Base-by-base conservation (phyloP, 2,329 filamentous ascomycete genomes). In the Penicillium sp. region DNA sequence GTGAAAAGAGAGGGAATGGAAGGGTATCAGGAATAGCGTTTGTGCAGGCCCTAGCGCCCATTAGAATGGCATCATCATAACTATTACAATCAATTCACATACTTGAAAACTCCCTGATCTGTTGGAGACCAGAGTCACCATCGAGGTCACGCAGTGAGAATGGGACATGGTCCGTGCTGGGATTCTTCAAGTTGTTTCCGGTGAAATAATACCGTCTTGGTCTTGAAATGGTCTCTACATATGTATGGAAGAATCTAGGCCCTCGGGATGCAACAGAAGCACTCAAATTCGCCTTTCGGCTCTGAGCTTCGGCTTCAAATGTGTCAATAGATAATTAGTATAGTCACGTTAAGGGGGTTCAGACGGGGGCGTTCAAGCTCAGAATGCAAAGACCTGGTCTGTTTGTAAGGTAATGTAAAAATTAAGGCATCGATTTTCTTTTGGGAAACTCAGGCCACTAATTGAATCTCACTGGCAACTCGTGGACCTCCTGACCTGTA, bases 1-100 rank as follows among this genome's bases (percentile, higher is more conserved):
- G 10, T 34, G 22, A 45, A 47, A 39, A 28, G 22, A 45, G 39
- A 26, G 32, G 50, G 22, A 33, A 48, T n/a, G 50, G 40, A 35
- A 38, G 38, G 43, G 12, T 22, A 29, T 40, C n/a, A 29, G 45
- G 15, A 32, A 24, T 31, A 45, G 41, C 53, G 48, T 45, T 15
- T 28, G 10, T 38, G 17, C 8, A 17, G 33, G 26, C 13, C 17
- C 24, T 39, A 34, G 7, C 15, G 17, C 24, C 13, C 15, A 43
- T 19, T 26, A 32, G 44, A 45, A 45, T 38, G 34, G 13, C 26
- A 37, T 45, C 21, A 17, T 43, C 6, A 44, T 9, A 17, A 13
- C 15, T 21, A 21, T 21, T 44, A 44, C 10, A 12, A 2, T n/a
- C 3, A 15, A 44, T 3, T 17, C n/a, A 29, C 9, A 6, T 32